phyloP scores from a whole-genome alignment of 495 filamentous ascomycete species.

The Bacidia rubella region DNA sequence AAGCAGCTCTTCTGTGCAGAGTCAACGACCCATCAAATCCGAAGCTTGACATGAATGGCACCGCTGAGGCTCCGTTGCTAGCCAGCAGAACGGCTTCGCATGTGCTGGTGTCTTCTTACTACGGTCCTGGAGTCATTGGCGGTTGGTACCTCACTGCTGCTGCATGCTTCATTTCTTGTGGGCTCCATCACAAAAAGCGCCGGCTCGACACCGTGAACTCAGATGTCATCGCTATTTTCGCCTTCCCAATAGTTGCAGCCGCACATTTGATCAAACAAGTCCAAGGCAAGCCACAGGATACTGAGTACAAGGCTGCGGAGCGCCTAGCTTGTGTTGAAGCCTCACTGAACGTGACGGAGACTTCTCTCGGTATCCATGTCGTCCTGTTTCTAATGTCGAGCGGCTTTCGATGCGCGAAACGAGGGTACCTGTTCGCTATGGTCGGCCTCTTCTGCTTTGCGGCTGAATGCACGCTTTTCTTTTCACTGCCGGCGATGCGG shows the following conservation, averaged over 20 bases:
- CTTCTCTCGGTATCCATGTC: slow-evolving; percentile 1
- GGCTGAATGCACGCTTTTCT: slow-evolving; percentile 5
- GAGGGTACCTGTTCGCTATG: slow-evolving; percentile 1
- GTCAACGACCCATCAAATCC: too few species aligned
- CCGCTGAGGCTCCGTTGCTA: too few species aligned
- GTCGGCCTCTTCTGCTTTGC: slow-evolving; percentile 8
- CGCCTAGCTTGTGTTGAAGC: slow-evolving; percentile 4
- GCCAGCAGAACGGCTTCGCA: too few species aligned
- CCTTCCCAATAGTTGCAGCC: slow-evolving; percentile 9
- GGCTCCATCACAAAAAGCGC: slow-evolving; percentile 10
- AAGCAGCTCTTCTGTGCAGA: too few species aligned
- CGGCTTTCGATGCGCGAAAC: not conserved
- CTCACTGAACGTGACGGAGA: slow-evolving; percentile 6
- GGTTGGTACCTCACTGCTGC: slow-evolving; percentile 16
- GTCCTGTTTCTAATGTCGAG: slow-evolving; percentile 5
- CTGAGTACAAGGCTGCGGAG: not conserved
- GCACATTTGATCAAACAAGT: slow-evolving; percentile 7
- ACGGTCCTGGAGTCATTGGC: slow-evolving; percentile 14
- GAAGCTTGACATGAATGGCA: too few species aligned
- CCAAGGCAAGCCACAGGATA: not conserved
- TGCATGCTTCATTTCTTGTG: slow-evolving; percentile 11
- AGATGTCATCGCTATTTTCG: slow-evolving; percentile 7
- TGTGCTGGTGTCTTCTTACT: slow-evolving; percentile 18
- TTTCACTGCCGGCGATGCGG: too few species aligned
- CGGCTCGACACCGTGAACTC: slow-evolving; percentile 1